phyloP scores from a whole-genome alignment of 495 filamentous ascomycete genomes.

The Evansstolkia leycettana region DNA sequence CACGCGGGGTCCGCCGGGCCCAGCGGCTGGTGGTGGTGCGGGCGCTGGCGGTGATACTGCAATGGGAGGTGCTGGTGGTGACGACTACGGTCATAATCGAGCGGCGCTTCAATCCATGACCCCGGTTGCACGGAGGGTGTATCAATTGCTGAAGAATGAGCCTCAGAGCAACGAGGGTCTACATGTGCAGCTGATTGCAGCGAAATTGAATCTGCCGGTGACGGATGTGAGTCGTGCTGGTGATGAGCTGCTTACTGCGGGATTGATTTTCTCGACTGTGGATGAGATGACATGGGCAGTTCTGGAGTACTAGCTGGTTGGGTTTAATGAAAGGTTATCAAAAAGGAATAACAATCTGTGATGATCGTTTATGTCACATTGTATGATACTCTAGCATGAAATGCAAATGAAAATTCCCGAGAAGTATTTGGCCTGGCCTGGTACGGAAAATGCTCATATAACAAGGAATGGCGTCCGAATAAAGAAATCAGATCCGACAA shows the following conservation, averaged over 20 bases:
- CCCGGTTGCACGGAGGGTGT: slow-evolving; percentile 51
- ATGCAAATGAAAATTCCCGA: too few relatives aligned
- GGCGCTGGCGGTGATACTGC: slow-evolving; percentile 21
- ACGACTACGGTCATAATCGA: slow-evolving; percentile 7
- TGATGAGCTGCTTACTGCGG: slow-evolving; percentile 60
- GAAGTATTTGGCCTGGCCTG: too few relatives aligned
- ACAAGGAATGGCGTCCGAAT: too few relatives aligned
- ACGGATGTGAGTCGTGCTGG: slow-evolving; percentile 61
- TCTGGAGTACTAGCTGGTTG: slow-evolving; percentile 40
- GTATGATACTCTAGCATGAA: too few relatives aligned
- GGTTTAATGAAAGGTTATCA: too few relatives aligned
- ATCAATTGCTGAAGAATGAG: slow-evolving; percentile 45
- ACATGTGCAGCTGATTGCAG: slow-evolving; percentile 63
- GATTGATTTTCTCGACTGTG: slow-evolving; percentile 78
- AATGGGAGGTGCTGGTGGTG: slow-evolving; percentile 29
- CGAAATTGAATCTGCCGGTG: slow-evolving; percentile 44
- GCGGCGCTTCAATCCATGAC: slow-evolving; percentile 37
- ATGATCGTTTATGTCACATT: too few relatives aligned
- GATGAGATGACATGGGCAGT: slow-evolving; percentile 76
- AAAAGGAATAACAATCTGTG: too few relatives aligned
- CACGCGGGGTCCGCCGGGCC: slow-evolving; percentile 55
- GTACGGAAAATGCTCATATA: too few relatives aligned
- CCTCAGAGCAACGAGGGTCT: slow-evolving; percentile 67
- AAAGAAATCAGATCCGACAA: too few relatives aligned
- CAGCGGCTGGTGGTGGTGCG: slow-evolving; percentile 13